Base-by-base conservation (phyloP, 345 rosid genomes). In the Adansonia digitata region DNA sequence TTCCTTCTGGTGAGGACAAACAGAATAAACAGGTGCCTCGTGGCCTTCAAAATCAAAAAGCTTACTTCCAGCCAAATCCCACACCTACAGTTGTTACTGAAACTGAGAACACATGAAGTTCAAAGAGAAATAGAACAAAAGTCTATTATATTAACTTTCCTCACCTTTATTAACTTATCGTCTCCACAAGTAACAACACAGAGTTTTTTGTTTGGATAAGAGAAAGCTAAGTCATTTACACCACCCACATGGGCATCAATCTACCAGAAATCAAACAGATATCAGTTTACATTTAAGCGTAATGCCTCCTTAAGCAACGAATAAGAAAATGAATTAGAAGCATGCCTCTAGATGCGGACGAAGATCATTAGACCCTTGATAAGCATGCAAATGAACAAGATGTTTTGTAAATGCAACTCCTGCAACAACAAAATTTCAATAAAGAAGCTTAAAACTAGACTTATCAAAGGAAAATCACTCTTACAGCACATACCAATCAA, bases 151-250 rank as follows among this genome's bases (percentile, higher is more conserved):
- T 45, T 34, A 24, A 9, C n/a, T 45, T 48, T 9, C n/a, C 78
- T 81, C 72, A 89, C 98, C 93, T 92, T 94, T 80, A 94, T 88
- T 67, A 89, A 80, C 78, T 86, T 89, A 74, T 94, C 98, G 77
- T 92, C 97, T 81, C 97, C 97, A 80, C 98, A 94, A 55, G 94
- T 92, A 67, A 94, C 90, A 22, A 94, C 86, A 77, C 97, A 90
- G 14, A 82, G 81, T 75, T 89, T 91, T 76, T 85, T 91, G 88
- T 85, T 90, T 79, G 92, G 97, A 83, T 85, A 82, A 77, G 93
- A 88, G 82, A 94, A 94, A 72, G 93, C 94, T 79, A 94, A 75
- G 86, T 92, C 98, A 69, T 88, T 94, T 67, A 57, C 62, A 57
- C 35, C 18, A 57, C 62, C 62, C 7, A 57, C 34, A 57, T 57